Base-by-base conservation (phyloP, 805 yeast genomes). In the Yamadazyma paraphyllophila region DNA sequence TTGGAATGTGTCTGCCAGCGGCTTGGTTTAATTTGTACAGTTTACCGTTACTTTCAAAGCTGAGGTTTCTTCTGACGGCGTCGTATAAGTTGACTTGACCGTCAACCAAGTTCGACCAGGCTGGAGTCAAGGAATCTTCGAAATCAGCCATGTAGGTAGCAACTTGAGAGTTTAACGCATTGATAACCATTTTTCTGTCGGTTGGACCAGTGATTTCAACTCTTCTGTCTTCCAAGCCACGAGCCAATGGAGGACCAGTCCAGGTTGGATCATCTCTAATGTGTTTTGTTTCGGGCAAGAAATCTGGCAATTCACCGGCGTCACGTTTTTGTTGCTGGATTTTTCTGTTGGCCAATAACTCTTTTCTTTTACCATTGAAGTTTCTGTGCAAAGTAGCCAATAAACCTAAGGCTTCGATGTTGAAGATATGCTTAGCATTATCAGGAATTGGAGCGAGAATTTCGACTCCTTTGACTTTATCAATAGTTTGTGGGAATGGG, bases 131-230 rank as follows among this genome's bases (percentile, higher is more conserved):
- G 13, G 91, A 84, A 65, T 86, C 94, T 65, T 86, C 95, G 58
- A 86, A 84, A 70, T 86, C 95, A 36, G 89, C 83, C 94, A 86
- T 86, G 63, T 86, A 86, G 26, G 94, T 85, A 51, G 85, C 85
- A 36, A 86, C 94, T 44, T 77, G 74, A 0, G 91, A 82, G 66
- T 86, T 86, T 62, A 86, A 74, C 2, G 92, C 94, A 60, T 85
- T 86, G 59, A 86, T 81, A 52, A 86, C 80, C 95, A 86, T 86
- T 57, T 86, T 84, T 53, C 92, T 78, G 61, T 85, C 85, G 44
- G 91, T 86, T 15, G 95, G 95, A 41, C 95, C 95, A 17, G 95
- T 86, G 64, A 86, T 86, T 66, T 86, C 94, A 36, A 81, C 82
- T 61, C 89, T 78, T 69, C 95, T 78, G 62, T 83, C 85, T 48